phyloP scores from a whole-genome alignment of 352 stramenopile genomes.

The Lagenidium giganteum region DNA sequence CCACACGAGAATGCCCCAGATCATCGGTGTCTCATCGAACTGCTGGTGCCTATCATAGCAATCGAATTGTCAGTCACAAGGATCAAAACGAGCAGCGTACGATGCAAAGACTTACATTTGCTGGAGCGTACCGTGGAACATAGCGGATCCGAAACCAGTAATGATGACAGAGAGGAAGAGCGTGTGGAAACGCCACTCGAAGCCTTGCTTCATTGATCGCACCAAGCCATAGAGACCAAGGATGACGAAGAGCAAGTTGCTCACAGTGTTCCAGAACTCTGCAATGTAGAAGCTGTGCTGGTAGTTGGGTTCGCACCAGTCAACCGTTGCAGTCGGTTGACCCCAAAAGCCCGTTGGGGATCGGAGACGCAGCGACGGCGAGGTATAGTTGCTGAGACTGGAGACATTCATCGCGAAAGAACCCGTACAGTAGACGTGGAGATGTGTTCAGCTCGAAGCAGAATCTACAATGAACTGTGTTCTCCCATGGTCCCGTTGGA shows the following conservation, averaged over 20 bases:
- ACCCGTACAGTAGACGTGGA: too few species aligned
- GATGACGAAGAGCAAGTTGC: constrained; percentile 75
- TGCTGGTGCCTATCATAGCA: constrained; percentile 45
- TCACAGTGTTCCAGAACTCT: constrained; percentile 88
- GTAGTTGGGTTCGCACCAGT: constrained; percentile 88
- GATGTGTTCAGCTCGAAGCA: too few species aligned
- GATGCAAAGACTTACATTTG: constrained; percentile 34
- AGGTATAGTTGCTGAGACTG: too few species aligned
- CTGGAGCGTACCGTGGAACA: constrained; percentile 85
- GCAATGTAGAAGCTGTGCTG: constrained; percentile 71
- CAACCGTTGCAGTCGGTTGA: constrained; percentile 63
- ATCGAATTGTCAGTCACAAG: not conserved
- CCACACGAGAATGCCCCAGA: constrained; percentile 77
- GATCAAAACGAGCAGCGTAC: not conserved
- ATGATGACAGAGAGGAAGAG: constrained; percentile 76
- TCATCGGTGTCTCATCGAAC: constrained; percentile 82
- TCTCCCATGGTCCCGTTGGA: too few species aligned
- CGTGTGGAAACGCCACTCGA: constrained; percentile 72
- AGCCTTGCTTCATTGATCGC: constrained; percentile 53
- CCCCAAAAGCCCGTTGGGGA: constrained; percentile 55
- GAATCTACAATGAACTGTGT: too few species aligned
- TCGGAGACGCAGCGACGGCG: not conserved
- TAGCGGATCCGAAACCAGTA: constrained; percentile 73
- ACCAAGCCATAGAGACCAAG: constrained; percentile 69
- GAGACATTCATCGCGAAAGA: too few species aligned